Evolutionary conservation across 306 rosid genomes (phyloP).

Genomic region (Corylus americana): DNA sequence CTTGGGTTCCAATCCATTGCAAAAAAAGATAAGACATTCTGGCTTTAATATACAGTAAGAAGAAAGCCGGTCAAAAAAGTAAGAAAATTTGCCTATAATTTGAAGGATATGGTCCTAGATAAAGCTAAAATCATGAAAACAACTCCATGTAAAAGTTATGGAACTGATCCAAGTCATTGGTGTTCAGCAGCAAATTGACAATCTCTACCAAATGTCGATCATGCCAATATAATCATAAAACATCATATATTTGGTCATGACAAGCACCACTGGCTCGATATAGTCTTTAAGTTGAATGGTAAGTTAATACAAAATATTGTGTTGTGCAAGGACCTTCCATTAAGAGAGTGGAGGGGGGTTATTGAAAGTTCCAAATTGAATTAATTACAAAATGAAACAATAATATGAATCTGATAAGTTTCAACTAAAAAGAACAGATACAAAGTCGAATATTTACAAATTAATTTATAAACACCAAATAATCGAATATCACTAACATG

Average conservation of each 20-base stretch:
- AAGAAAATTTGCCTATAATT: too few species aligned
- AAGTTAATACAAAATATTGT: not conserved
- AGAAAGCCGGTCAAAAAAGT: too few species aligned
- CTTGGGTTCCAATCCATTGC: too few species aligned
- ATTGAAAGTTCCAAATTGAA: not conserved
- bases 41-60: too few species aligned
- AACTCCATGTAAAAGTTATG: too few species aligned
- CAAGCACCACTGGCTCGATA: too few species aligned
- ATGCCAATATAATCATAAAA: too few species aligned
- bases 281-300: not conserved
- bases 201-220: not conserved
- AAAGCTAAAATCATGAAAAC: too few species aligned
- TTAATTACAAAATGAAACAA: not conserved
- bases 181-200: not conserved
- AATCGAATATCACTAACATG: constrained; percentile 14
- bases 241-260: too few species aligned
- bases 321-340: not conserved
- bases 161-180: not conserved
- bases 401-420: constrained; percentile 1
- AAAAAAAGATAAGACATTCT: too few species aligned
- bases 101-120: too few species aligned
- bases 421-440: constrained; percentile 13
- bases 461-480: constrained; percentile 23
- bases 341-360: not conserved
- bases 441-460: constrained; percentile 33